A percentile compares a stretch with the other conserved stretches of the same genome.
phyloP scores from a whole-genome alignment of 306 rosid genomes.

The Amphicarpaea edgeworthii region DNA sequence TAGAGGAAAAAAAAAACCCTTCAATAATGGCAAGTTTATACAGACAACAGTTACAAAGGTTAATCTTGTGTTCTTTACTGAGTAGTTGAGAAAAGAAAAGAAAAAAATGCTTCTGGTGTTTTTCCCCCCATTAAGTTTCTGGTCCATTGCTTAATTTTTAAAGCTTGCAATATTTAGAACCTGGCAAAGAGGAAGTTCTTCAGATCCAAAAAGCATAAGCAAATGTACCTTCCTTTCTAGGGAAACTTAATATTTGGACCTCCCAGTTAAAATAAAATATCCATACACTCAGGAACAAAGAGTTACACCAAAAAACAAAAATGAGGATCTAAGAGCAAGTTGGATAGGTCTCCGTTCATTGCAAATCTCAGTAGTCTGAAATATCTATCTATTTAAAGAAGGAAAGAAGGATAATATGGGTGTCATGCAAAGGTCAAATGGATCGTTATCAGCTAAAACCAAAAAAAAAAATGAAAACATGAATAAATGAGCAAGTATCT shows the following conservation, averaged over 20 bases:
- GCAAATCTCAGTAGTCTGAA: neutral
- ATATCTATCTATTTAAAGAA: neutral
- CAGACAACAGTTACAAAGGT: neutral
- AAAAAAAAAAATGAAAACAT: conserved; percentile 6
- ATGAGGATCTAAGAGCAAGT: neutral
- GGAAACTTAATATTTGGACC: neutral
- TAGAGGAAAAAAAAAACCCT: no score
- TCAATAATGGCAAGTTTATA: no score
- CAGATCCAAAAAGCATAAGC: conserved; percentile 18
- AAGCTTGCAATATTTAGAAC: neutral
- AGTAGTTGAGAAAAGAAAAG: conserved; percentile 1
- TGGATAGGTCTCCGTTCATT: neutral
- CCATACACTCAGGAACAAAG: neutral
- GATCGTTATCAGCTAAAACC: neutral
- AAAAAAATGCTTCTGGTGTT: neutral
- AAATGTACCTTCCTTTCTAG: no score
- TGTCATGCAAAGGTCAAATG: conserved; percentile 22
- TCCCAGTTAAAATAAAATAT: neutral
- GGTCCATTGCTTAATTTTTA: neutral
- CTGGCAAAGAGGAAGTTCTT: neutral
- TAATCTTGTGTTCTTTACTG: conserved; percentile 1
- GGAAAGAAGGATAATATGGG: neutral
- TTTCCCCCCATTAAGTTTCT: neutral
- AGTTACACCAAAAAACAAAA: neutral
- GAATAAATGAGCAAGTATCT: conserved; percentile 40